These are phyloP conservation scores for Morella rubra DNA, from an alignment of 306 rosid species.

Conservation along the genomic window DNA sequence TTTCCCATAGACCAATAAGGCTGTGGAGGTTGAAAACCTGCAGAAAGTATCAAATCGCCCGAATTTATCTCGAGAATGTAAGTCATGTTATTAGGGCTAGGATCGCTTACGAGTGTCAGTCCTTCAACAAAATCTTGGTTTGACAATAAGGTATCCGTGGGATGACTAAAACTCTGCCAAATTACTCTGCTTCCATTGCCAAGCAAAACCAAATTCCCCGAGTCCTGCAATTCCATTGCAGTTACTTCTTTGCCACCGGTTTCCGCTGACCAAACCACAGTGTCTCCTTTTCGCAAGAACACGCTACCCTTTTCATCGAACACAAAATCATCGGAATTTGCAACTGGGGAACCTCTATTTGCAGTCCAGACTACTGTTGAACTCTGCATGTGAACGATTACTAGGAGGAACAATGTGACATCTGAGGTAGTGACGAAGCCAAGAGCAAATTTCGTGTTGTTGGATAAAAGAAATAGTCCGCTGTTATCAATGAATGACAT, in stretches of 20 bases:
- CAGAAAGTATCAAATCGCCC: conserved; percentile 63
- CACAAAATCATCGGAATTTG: conserved; percentile 62
- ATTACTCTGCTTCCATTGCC: conserved; percentile 38
- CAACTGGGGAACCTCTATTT: conserved; percentile 60
- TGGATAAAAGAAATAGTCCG: conserved; percentile 65
- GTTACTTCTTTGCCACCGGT: conserved; percentile 53
- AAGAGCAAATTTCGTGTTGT: conserved; percentile 41
- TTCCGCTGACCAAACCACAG: conserved; percentile 62
- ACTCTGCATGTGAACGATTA: conserved; percentile 39
- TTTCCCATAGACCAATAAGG: conserved; percentile 81
- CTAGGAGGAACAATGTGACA: conserved; percentile 52
- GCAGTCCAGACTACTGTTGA: conserved; percentile 61
- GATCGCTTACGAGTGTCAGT: conserved; percentile 65
- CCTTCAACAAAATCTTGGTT: conserved; percentile 70
- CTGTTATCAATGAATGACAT: conserved; percentile 63
- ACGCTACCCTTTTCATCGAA: conserved; percentile 64
- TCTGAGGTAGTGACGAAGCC: conserved; percentile 51
- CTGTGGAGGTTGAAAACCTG: conserved; percentile 63
- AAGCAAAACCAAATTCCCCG: conserved; percentile 73
- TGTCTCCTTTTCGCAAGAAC: conserved; percentile 42
- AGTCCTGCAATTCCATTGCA: conserved; percentile 58
- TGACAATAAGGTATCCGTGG: conserved; percentile 75
- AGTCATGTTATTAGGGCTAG: conserved; percentile 46
- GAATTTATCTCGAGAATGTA: conserved; percentile 68
- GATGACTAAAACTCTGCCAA: conserved; percentile 90